Base-by-base conservation (phyloP, 257 asterid genomes). In the Linaria vulgaris region DNA sequence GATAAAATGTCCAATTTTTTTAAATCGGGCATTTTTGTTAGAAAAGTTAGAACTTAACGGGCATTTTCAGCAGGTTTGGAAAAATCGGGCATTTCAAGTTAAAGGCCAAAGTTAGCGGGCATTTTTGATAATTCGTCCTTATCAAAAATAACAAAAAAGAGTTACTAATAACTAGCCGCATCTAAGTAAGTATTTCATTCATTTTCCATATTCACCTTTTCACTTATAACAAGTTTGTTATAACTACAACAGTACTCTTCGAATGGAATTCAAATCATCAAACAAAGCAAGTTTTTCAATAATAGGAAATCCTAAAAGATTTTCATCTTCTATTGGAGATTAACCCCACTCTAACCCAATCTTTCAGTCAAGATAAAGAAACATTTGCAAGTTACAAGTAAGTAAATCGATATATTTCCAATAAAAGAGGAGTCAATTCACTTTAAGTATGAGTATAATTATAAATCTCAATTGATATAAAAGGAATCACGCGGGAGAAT, bases 401-500 rank as follows among this genome's bases (percentile, higher is more conserved):
- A 72, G 44, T 44, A 63, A 34, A 51, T 69, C 67, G 0, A 17
- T 45, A 57, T 59, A 60, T 60, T 38, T 34, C 52, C 15, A 61
- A 48, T 54, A 51, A 59, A 65, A 25, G 14, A 61, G 45, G 37
- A 45, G 44, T 61, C 30, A 47, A 58, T 19, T 43, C 56, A 59
- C 41, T 49, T 30, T 41, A 69, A 56, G 56, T 55, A 64, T 39
- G 34, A 59, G 8, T 17, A 24, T 27, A 59, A 25, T 45, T 54
- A 70, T n/a, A n/a, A n/a, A n/a, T 41, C n/a, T 34, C 56, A 66
- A n/a, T 37, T 34, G 6, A 39, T 21, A 34, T 64, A 56, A 41
- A 49, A n/a, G 5, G 21, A 59, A 53, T 65, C 70, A 54, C 69
- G 73, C 45, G 71, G 51, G 44, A 56, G 63, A 61, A 73, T 73